Percentiles rank a stretch among this genome's conserved stretches.
Evolutionary conservation across 129 eudicot genomes (phyloP).

Genomic region (Heracleum sosnowskyi): DNA sequence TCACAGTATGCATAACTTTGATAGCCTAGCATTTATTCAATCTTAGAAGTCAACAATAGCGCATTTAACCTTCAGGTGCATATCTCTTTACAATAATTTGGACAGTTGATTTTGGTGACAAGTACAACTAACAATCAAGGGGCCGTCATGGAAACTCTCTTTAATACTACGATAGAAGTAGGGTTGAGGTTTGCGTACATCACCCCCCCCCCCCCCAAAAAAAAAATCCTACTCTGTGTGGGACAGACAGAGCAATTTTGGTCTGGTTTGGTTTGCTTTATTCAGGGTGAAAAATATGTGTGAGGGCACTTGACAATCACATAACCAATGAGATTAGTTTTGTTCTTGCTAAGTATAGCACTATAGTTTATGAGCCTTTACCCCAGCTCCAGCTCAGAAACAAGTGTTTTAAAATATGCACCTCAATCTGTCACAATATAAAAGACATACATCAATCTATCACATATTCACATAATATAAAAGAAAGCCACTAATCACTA

Average conservation of each 20-base stretch:
- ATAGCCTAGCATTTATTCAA: not conserved
- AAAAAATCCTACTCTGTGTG: not conserved
- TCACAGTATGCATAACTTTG: not conserved
- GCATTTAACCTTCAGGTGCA: not conserved
- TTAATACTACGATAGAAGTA: not conserved
- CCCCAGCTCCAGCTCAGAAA: not conserved
- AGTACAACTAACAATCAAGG: too few relatives aligned
- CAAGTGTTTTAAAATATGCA: not conserved
- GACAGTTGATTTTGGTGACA: too few relatives aligned
- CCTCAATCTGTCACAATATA: too few relatives aligned
- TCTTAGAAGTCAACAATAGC: not conserved
- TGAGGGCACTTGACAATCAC: not conserved
- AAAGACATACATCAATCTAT: not conserved
- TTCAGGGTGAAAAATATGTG: not conserved
- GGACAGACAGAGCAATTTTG: not conserved
- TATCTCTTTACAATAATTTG: too few relatives aligned
- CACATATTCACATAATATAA: not conserved
- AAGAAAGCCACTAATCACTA: not conserved
- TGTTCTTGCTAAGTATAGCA: not conserved
- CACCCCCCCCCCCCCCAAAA: too few relatives aligned
- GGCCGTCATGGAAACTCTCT: not conserved
- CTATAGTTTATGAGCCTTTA: not conserved
- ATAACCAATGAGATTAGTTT: not conserved
- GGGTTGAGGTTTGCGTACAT: not conserved
- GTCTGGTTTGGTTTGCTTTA: not conserved